These are phyloP conservation scores for Cercospora berteroae DNA, from an alignment of 2,329 filamentous ascomycete species.

Conservation along the genomic window DNA sequence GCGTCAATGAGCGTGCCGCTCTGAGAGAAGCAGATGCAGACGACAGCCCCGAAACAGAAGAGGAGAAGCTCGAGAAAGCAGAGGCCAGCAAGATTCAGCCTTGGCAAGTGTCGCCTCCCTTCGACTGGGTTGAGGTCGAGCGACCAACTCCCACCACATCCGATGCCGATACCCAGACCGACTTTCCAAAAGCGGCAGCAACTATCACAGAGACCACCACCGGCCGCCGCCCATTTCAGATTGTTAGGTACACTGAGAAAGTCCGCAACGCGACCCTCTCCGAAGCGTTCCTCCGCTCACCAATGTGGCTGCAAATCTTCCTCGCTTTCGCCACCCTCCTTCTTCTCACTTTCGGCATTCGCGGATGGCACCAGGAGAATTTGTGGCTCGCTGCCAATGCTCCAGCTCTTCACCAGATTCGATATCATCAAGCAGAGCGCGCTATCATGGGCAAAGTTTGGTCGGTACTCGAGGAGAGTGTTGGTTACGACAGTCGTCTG, in stretches of 20 bases:
- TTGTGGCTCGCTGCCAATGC: slow-evolving; percentile 12
- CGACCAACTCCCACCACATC: not conserved
- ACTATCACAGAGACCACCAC: not conserved
- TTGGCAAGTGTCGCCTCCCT: not conserved
- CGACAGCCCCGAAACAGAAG: not conserved
- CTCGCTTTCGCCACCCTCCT: not conserved
- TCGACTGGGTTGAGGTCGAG: not conserved
- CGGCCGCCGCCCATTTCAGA: not conserved
- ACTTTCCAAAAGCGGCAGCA: not conserved
- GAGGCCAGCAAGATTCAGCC: not conserved
- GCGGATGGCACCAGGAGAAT: not conserved
- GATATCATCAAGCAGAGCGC: not conserved
- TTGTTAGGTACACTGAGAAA: not conserved
- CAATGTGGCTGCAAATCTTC: not conserved
- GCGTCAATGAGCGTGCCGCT: not conserved
- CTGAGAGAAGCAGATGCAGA: not conserved
- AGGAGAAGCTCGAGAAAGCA: not conserved
- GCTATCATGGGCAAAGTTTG: slow-evolving; percentile 3
- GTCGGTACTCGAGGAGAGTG: not conserved
- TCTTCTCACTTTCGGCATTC: not conserved
- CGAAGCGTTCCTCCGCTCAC: not conserved
- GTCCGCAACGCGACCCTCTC: slow-evolving; percentile 1
- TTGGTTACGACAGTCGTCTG: slow-evolving; percentile 1
- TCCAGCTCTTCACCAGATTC: slow-evolving; percentile 4
- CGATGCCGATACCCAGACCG: not conserved